Percentiles rank a stretch among this genome's conserved stretches.
These are phyloP conservation scores for Trametes elegans DNA, from an alignment of 768 basidiomycete genomes.

Conservation along the genomic window DNA sequence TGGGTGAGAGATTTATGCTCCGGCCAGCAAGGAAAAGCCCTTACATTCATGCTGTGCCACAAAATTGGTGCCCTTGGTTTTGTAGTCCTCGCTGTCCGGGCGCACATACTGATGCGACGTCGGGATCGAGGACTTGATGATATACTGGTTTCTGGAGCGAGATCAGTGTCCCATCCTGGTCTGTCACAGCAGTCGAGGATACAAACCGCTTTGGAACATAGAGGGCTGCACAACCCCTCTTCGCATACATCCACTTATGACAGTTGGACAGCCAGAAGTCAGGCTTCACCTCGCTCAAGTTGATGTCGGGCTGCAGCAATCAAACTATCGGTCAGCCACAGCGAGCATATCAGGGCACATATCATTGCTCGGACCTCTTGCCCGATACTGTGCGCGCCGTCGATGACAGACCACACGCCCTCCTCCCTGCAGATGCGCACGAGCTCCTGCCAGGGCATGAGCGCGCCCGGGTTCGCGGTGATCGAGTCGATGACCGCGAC, in stretches of 20 bases:
- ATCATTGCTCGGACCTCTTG: constrained; percentile 43
- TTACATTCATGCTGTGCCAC: constrained; percentile 27
- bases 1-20: background rate
- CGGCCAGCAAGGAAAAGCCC: background rate
- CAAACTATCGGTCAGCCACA: background rate
- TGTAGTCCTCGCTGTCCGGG: constrained; percentile 25
- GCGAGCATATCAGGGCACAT: background rate
- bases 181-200: background rate
- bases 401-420: constrained; percentile 65
- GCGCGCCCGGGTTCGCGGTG: constrained; percentile 55
- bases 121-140: constrained; percentile 59
- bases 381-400: constrained; percentile 79
- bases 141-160: constrained; percentile 54
- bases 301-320: constrained; percentile 39
- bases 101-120: constrained; percentile 53
- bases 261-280: constrained; percentile 88
- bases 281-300: constrained; percentile 52
- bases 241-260: constrained; percentile 82
- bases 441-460: constrained; percentile 71
- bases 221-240: constrained; percentile 64
- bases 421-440: constrained; percentile 62
- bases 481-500: constrained; percentile 73
- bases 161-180: background rate
- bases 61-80: constrained; percentile 20
- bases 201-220: constrained; percentile 67